phyloP scores from a whole-genome alignment of 225 moss, liverwort and hornwort genomes.

The Pseudisothecium myosuroides region DNA sequence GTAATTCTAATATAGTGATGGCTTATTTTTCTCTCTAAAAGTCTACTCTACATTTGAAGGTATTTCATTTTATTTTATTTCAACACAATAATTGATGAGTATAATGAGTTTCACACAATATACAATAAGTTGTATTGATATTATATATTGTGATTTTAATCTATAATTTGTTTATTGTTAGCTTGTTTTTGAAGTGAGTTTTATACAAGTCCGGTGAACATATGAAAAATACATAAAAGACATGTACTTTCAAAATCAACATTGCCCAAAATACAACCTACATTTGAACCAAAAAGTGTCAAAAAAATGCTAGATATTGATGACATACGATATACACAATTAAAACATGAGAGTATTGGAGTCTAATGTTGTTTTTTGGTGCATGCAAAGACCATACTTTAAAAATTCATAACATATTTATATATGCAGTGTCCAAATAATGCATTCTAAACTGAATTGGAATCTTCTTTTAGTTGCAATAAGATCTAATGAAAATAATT shows the following conservation, averaged over 20 bases:
- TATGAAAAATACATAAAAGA: background rate
- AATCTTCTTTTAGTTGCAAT: background rate
- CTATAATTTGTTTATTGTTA: background rate
- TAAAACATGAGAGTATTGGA: background rate
- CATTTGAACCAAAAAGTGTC: background rate
- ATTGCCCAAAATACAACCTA: background rate
- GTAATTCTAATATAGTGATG: background rate
- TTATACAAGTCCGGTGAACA: background rate
- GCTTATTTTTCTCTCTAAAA: no score
- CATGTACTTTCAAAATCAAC: background rate
- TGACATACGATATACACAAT: background rate
- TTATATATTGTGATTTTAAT: no score
- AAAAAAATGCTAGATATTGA: background rate
- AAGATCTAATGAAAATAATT: background rate
- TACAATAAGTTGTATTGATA: background rate
- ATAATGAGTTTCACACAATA: background rate
- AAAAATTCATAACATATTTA: background rate
- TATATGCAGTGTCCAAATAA: background rate
- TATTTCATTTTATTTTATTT: background rate
- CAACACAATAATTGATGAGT: no score
- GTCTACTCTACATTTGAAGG: no score
- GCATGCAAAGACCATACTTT: background rate
- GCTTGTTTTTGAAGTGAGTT: background rate
- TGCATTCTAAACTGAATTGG: no score
- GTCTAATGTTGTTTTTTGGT: accelerated